A percentile compares a stretch with the other conserved stretches of the same genome.
These are phyloP conservation scores for Rostrohypoxylon terebratum DNA, from an alignment of 495 filamentous ascomycete species.

Conservation along the genomic window DNA sequence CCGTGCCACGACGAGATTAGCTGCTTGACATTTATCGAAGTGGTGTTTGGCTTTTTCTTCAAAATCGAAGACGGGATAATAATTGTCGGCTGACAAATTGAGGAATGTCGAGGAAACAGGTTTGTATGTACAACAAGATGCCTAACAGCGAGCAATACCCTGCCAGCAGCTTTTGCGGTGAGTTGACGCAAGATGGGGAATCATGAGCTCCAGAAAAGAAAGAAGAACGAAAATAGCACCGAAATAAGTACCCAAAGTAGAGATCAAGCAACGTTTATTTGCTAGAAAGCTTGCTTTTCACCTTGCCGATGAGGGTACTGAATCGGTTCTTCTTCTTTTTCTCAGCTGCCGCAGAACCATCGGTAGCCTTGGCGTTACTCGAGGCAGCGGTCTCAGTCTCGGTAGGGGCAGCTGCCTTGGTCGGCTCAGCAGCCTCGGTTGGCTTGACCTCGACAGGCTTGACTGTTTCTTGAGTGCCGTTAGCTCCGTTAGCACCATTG, in stretches of 20 bases:
- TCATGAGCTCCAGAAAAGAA: constrained; percentile 52
- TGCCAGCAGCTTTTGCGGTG: constrained; percentile 41
- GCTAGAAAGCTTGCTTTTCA: constrained; percentile 67
- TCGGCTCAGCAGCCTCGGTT: constrained; percentile 40
- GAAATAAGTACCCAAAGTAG: constrained; percentile 41
- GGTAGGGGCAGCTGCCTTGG: constrained; percentile 36
- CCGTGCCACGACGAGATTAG: constrained; percentile 14
- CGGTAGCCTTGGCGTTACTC: constrained; percentile 50
- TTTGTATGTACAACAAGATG: constrained; percentile 45
- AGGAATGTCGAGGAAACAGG: constrained; percentile 33
- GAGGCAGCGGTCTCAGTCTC: constrained; percentile 46
- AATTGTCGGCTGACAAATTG: constrained; percentile 4
- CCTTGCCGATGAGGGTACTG: constrained; percentile 65
- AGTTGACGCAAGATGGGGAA: constrained; percentile 55
- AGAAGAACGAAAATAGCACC: constrained; percentile 36
- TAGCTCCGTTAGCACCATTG: constrained; percentile 25
- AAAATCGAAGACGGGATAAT: constrained; percentile 13
- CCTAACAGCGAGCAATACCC: constrained; percentile 35
- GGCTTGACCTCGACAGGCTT: constrained; percentile 42
- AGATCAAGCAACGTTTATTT: constrained; percentile 36
- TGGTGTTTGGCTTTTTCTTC: constrained; percentile 2
- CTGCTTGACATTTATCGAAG: constrained; percentile 20
- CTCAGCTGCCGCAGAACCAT: constrained; percentile 50
- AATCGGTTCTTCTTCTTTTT: constrained; percentile 71
- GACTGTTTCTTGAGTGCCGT: constrained; percentile 32